These are phyloP conservation scores for Erigeron canadensis DNA, from an alignment of 129 eudicot genomes.

Conservation along the genomic window DNA sequence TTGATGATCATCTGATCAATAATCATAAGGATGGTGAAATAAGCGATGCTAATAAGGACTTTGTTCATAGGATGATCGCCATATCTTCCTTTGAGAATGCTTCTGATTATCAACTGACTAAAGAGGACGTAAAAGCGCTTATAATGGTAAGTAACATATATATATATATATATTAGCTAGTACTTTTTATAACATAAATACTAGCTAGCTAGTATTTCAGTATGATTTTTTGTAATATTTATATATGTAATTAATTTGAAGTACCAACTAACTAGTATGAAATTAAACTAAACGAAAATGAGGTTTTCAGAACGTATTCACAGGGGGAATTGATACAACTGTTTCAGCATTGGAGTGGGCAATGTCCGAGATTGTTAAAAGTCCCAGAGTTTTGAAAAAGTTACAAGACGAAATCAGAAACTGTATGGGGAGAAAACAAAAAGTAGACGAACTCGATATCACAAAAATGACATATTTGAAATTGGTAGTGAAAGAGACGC, in stretches of 20 bases:
- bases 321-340: constrained; percentile 38
- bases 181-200: background rate
- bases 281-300: background rate
- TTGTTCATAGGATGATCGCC: constrained; percentile 22
- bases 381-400: constrained; percentile 23
- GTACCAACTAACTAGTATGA: too few relatives aligned
- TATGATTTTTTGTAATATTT: background rate
- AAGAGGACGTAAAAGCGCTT: constrained; percentile 25
- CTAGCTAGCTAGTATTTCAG: too few relatives aligned
- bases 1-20: constrained; percentile 11
- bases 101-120: constrained; percentile 1
- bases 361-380: constrained; percentile 40
- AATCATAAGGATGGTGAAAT: background rate
- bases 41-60: constrained; percentile 20
- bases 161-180: too few relatives aligned
- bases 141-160: constrained; percentile 21
- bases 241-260: too few relatives aligned
- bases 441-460: constrained; percentile 36
- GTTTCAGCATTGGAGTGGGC: constrained; percentile 40
- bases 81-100: constrained; percentile 9
- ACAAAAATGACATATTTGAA: constrained; percentile 40
- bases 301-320: constrained; percentile 28
- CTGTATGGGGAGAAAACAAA: background rate
- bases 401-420: constrained; percentile 34
- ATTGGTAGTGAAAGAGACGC: constrained; percentile 46